Evolutionary conservation across 2,329 filamentous ascomycete genomes (phyloP).

Genomic region (Dothistroma septosporum): DNA sequence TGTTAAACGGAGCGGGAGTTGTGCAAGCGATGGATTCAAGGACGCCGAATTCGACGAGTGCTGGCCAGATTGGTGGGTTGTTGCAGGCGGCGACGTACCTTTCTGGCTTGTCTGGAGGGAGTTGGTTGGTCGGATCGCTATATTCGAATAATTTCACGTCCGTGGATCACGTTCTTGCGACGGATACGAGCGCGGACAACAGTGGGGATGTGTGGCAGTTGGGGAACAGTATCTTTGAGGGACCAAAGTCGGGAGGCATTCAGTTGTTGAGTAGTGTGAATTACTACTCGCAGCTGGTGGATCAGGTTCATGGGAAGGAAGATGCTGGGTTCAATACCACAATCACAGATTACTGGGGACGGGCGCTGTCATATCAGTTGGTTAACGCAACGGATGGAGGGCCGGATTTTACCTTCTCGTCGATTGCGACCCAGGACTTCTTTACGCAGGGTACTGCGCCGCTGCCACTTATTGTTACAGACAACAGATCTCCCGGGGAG

Average conservation of each 20-base stretch:
- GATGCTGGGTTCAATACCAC: conserved; percentile 64
- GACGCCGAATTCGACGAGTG: conserved; percentile 56
- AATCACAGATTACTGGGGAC: conserved; percentile 79
- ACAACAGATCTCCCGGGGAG: conserved; percentile 62
- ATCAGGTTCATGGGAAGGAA: conserved; percentile 58
- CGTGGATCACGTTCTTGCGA: conserved; percentile 53
- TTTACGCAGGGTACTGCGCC: conserved; percentile 63
- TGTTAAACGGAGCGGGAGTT: conserved; percentile 77
- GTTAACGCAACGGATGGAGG: conserved; percentile 73
- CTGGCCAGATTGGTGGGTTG: conserved; percentile 72
- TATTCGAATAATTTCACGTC: conserved; percentile 75
- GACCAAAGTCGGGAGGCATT: conserved; percentile 49
- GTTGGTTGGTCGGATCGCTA: conserved; percentile 79
- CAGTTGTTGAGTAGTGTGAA: conserved; percentile 53
- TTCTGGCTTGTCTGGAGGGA: conserved; percentile 74
- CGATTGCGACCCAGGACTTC: conserved; percentile 60
- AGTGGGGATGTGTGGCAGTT: conserved; percentile 54
- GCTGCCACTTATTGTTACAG: conserved; percentile 68
- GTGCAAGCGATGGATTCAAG: conserved; percentile 74
- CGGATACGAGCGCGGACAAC: conserved; percentile 22
- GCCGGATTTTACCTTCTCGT: conserved; percentile 75
- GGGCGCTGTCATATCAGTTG: conserved; percentile 80
- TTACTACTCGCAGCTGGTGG: conserved; percentile 60
- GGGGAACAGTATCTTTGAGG: conserved; percentile 58
- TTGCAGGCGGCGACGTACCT: conserved; percentile 79